Base-by-base conservation (phyloP, 176 grass and related monocot species). In the Pontederia crassipes region DNA sequence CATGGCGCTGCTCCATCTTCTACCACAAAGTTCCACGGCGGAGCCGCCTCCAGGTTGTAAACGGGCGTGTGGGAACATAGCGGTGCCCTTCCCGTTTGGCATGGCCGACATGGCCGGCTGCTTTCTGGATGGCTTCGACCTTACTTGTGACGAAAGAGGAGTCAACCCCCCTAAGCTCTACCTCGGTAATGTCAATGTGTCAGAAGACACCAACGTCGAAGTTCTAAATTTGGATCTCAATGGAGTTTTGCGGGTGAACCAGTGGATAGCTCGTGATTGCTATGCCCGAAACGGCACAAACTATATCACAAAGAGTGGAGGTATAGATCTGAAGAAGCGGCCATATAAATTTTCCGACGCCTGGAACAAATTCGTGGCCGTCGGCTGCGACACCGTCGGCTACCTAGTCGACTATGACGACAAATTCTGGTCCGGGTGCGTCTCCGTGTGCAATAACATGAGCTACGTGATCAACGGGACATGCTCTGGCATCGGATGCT, bases 281-380 rank as follows among this genome's bases (percentile, higher is more conserved):
- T 46, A n/a, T 8, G 14, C 45, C 12, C 4, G 16, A 1, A 45
- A 2, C 12, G 26, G 0, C 11, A 2, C 16, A 35, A n/a, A n/a
- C n/a, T n/a, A n/a, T n/a, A n/a, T n/a, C n/a, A 13, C 0, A 13
- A 52, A 52, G 10, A 10, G 0, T 0, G 12, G 10, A 48, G 2
- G 0, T 28, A 16, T 62, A 46, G 11, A 15, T 35, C 11, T 26
- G n/a, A n/a, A n/a, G 16, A 49, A 8, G 15, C 2, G 0, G 40
- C 10, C 75, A 7, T 79, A 9, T n/a, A 2, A 29, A 15, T 55
- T 84, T 28, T 79, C 81, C 48, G n/a, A n/a, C n/a, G n/a, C n/a
- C n/a, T n/a, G n/a, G n/a, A n/a, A n/a, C n/a, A n/a, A n/a, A n/a
- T n/a, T n/a, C n/a, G n/a, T n/a, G n/a, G n/a, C n/a, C n/a, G n/a